Evolutionary conservation across 768 basidiomycete genomes (phyloP).

Genomic region (Tremella mesenterica): DNA sequence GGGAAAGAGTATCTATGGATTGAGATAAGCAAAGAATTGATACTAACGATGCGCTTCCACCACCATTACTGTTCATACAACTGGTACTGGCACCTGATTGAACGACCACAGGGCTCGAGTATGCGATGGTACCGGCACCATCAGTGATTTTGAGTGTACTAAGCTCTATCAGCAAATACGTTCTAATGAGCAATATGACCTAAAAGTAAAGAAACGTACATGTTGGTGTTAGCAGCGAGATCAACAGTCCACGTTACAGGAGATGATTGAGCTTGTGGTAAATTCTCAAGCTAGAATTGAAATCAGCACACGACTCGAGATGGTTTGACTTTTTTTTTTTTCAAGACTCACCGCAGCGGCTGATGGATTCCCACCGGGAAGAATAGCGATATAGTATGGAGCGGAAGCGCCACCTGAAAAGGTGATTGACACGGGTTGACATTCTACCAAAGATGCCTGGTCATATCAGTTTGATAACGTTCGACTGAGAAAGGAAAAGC

Average conservation of each 20-base stretch:
- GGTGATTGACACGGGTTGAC: conserved; percentile 24
- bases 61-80: conserved; percentile 20
- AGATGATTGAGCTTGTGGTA: conserved; percentile 11
- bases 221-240: conserved; percentile 21
- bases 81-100: conserved; percentile 27
- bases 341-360: conserved; percentile 19
- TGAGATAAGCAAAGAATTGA: not conserved
- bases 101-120: conserved; percentile 31
- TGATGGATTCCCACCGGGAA: conserved; percentile 24
- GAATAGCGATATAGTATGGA: conserved; percentile 27
- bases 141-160: conserved; percentile 33
- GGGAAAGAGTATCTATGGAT: not conserved
- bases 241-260: conserved; percentile 23
- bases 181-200: not conserved
- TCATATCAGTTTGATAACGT: no score
- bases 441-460: conserved; percentile 28
- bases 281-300: conserved; percentile 8
- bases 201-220: conserved; percentile 11
- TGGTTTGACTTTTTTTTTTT: not conserved
- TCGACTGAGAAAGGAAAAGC: not conserved
- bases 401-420: conserved; percentile 14
- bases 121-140: conserved; percentile 25
- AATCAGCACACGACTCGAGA: not conserved
- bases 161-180: conserved; percentile 2
- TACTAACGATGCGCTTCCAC: not conserved